Percentiles rank a stretch among this genome's conserved stretches.
Conservation (phyloP, 2,329 filamentous ascomycete genomes). For the Colletotrichum siamense region DNA sequence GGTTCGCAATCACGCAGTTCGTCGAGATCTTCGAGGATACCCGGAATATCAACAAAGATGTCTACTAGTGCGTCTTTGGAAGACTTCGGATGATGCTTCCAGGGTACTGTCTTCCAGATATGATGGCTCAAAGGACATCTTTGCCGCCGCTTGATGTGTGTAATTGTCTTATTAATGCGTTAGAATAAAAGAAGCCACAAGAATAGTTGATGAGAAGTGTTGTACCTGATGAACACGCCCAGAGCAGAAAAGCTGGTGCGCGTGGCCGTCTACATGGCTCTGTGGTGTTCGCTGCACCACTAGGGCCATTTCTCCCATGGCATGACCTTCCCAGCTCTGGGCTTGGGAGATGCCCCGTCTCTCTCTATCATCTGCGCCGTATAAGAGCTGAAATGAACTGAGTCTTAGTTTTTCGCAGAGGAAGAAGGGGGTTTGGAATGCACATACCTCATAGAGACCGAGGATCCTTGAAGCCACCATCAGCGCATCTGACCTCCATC, state of each 20-base stretch:
- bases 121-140: conserved; percentile 30
- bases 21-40: conserved; percentile 31
- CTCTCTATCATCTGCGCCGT: conserved; percentile 21
- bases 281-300: conserved; percentile 6
- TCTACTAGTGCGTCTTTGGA: conserved; percentile 35
- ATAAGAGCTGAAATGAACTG: conserved; percentile 16
- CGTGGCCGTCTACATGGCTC: conserved; percentile 7
- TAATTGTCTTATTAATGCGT: background rate
- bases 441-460: conserved; percentile 26
- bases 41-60: conserved; percentile 33
- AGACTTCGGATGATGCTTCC: conserved; percentile 31
- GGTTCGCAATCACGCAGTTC: conserved; percentile 22
- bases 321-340: conserved; percentile 24
- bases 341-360: conserved; percentile 14
- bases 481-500: conserved; percentile 16
- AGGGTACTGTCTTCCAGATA: conserved; percentile 37
- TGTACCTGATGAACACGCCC: conserved; percentile 26
- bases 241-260: conserved; percentile 27
- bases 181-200: background rate
- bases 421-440: background rate
- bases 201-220: background rate
- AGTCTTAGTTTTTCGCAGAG: background rate
- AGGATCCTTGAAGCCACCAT: conserved; percentile 16
- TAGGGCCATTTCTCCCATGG: conserved; percentile 18
- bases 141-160: conserved; percentile 22